A percentile compares a stretch with the other conserved stretches of the same genome.
phyloP scores from a whole-genome alignment of 1,284 basidiomycete genomes.

The Pulchroboletus neoregius region DNA sequence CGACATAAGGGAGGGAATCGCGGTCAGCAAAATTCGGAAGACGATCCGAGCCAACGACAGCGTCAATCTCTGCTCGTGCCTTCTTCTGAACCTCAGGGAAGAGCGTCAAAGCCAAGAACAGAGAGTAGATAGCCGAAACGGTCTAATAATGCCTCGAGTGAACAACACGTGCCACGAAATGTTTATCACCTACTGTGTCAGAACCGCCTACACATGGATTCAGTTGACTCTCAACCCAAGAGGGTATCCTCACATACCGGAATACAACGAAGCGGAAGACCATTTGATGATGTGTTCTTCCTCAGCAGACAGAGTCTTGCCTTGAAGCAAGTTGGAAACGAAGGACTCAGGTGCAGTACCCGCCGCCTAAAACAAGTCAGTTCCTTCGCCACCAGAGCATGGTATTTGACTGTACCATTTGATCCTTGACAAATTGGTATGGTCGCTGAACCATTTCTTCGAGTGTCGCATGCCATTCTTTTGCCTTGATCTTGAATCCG shows the following conservation, averaged over 20 bases:
- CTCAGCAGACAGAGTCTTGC: conserved; percentile 41
- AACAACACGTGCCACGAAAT: conserved; percentile 26
- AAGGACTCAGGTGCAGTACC: conserved; percentile 52
- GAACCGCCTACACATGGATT: conserved; percentile 35
- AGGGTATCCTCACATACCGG: conserved; percentile 36
- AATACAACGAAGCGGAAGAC: conserved; percentile 57
- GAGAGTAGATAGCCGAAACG: conserved; percentile 38
- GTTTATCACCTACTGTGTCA: conserved; percentile 39
- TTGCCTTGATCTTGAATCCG: conserved; percentile 51
- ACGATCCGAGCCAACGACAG: conserved; percentile 55
- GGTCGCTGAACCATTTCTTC: conserved; percentile 53
- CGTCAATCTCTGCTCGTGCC: conserved; percentile 62
- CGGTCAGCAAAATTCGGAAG: conserved; percentile 61
- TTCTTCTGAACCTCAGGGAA: conserved; percentile 38
- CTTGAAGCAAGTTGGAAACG: conserved; percentile 47
- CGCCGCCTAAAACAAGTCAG: conserved; percentile 38
- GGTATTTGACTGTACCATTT: conserved; percentile 43
- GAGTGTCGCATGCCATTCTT: conserved; percentile 47
- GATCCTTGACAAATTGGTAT: conserved; percentile 54
- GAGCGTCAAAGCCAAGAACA: conserved; percentile 38
- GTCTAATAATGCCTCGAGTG: conserved; percentile 30
- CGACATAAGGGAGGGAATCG: conserved; percentile 53
- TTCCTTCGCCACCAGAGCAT: background rate
- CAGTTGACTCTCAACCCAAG: background rate
- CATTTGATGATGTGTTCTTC: conserved; percentile 57